These are phyloP conservation scores for Erythrobasidium yunnanense DNA, from an alignment of 768 basidiomycete genomes.

Conservation along the genomic window DNA sequence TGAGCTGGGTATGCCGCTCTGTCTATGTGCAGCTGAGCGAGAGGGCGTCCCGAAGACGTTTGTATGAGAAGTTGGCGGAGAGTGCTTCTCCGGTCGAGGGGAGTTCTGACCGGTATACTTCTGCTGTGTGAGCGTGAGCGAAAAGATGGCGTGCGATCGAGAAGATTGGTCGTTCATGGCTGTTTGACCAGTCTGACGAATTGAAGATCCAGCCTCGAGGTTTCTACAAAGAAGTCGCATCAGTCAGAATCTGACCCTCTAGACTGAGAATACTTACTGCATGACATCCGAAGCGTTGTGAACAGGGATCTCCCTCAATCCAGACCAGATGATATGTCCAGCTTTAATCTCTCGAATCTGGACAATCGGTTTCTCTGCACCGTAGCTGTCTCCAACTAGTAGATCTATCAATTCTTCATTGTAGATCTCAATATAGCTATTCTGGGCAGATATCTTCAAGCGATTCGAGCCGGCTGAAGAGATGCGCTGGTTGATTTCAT, in stretches of 20 bases:
- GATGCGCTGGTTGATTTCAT: conserved; percentile 63
- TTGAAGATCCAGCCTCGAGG: conserved; percentile 75
- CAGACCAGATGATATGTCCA: conserved; percentile 93
- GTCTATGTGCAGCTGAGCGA: not conserved
- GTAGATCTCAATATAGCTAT: conserved; percentile 94
- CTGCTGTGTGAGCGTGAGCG: conserved; percentile 83
- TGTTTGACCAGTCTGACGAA: conserved; percentile 89
- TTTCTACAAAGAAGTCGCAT: conserved; percentile 48
- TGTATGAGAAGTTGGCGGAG: not conserved
- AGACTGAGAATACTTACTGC: conserved; percentile 51
- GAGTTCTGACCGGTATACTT: conserved; percentile 61
- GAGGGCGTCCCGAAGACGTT: not conserved
- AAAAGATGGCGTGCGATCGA: conserved; percentile 97
- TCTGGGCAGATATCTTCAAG: conserved; percentile 55
- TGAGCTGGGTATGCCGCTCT: not conserved
- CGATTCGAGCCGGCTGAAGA: conserved; percentile 43
- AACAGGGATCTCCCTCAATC: conserved; percentile 83
- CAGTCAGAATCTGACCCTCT: not conserved
- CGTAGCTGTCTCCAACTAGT: conserved; percentile 56
- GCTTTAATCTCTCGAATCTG: conserved; percentile 95
- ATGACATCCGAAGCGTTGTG: conserved; percentile 76
- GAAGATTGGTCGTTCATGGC: conserved; percentile 99
- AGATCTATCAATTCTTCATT: conserved; percentile 98
- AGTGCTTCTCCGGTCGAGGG: conserved; percentile 43
- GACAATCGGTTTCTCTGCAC: conserved; percentile 56